These are phyloP conservation scores for Pichia sp. DNA, from an alignment of 1,139 yeast species.

Conservation along the genomic window DNA sequence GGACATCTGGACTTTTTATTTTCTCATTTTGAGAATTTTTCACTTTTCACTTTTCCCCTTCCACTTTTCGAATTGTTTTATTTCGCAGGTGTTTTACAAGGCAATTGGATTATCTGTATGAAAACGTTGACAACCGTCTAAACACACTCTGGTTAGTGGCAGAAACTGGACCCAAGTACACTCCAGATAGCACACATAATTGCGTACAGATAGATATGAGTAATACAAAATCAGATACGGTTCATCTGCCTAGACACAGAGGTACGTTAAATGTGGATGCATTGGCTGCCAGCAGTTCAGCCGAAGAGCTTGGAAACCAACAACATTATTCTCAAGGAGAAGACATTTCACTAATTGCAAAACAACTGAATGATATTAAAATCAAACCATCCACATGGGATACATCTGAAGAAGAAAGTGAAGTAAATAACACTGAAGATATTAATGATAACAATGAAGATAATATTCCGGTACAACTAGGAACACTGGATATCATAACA, in stretches of 20 bases:
- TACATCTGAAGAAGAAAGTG: slow-evolving; percentile 9
- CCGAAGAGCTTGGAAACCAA: neutral
- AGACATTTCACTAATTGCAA: slow-evolving; percentile 1
- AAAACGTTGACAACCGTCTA: neutral
- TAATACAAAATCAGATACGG: slow-evolving; percentile 1
- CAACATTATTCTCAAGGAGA: neutral
- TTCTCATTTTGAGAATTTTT: too few relatives aligned
- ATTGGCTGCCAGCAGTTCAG: slow-evolving; percentile 24
- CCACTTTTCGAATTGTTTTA: too few relatives aligned
- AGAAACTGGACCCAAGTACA: neutral
- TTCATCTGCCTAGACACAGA: slow-evolving; percentile 49
- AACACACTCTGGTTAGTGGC: neutral
- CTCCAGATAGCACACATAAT: neutral
- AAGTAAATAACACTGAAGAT: neutral
- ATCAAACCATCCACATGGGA: slow-evolving; percentile 13
- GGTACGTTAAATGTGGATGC: slow-evolving; percentile 57
- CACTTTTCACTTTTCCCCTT: too few relatives aligned
- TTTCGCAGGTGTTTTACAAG: too few relatives aligned
- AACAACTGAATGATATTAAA: slow-evolving; percentile 1
- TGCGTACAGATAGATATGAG: neutral
- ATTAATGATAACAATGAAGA: neutral
- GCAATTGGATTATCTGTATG: too few relatives aligned
- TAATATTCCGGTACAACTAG: neutral
- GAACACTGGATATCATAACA: neutral
- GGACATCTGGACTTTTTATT: too few relatives aligned